Evolutionary conservation across 345 rosid species (phyloP), one percentile per base, ranked within the genome.

Genomic region (Murraya koenigii): DNA sequence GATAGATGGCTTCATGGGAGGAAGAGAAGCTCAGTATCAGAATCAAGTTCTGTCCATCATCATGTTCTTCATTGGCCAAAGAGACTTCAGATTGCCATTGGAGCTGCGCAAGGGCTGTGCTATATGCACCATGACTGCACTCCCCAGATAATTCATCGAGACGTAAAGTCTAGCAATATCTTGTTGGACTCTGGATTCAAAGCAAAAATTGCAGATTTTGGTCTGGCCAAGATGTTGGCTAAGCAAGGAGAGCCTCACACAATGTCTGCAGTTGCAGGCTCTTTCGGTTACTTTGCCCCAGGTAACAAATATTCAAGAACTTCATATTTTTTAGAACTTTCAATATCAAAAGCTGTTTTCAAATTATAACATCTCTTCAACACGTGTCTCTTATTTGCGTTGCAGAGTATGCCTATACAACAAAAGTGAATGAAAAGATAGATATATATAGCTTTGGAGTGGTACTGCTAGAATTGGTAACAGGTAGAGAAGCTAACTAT

Each of bases 381-480:
- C 41, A 17, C 25, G 17, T 23, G 20, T 74, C 28, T 63, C 13
- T 76, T 52, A 71, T 41, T 74, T 81, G 44, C 55, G 58, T 76
- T 23, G 80, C 94, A 93, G 97, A 92, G 74, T 90, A 91, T 28
- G 94, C 93, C 5, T 93, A 92, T 71, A 85, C 98, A 41, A 86
- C 84, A 15, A 95, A 86, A 83, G 97, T 93, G 79, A 88, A 92
- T 54, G 91, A 91, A 71, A 95, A 91, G 86, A 85, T 92, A 9
- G 98, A 93, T 36, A 90, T 95, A 26, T 95, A 90, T 78, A 95
- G 99, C 86, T 93, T 95, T 8, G 98, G 98, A 5, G 99, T 91
- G 15, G 99, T 95, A 15, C 90, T 93, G 8, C 88, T 95, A 41
- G 99, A 95, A 83, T 75, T 95, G 82, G 94, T 84, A 71, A 91